phyloP scores from a whole-genome alignment of 495 filamentous ascomycete genomes.

The Tirmania nivea region DNA sequence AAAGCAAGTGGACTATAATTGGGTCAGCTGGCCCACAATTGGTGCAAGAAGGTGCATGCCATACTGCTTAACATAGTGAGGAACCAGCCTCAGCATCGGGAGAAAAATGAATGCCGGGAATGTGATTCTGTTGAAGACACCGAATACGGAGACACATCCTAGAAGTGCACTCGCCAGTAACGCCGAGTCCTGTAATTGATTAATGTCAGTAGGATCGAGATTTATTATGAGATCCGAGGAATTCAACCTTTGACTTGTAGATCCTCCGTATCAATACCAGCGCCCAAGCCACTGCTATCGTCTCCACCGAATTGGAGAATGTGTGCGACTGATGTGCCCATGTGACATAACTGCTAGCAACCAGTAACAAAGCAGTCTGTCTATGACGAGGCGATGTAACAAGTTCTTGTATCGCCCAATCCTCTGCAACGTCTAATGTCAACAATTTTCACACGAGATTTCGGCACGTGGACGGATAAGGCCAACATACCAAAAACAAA shows the following conservation, averaged over 20 bases:
- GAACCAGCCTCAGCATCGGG: slow-evolving; percentile 58
- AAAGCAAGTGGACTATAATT: slow-evolving; percentile 43
- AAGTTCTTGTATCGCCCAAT: slow-evolving; percentile 90
- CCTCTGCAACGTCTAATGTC: slow-evolving; percentile 30
- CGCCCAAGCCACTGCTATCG: slow-evolving; percentile 73
- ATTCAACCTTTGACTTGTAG: slow-evolving; percentile 45
- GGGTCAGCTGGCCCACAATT: not conserved
- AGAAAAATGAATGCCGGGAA: slow-evolving; percentile 80
- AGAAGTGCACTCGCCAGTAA: slow-evolving; percentile 53
- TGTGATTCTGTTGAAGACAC: slow-evolving; percentile 87
- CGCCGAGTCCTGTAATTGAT: slow-evolving; percentile 39
- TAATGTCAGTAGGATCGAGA: slow-evolving; percentile 7
- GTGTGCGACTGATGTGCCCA: slow-evolving; percentile 99
- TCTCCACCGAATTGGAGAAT: slow-evolving; percentile 94
- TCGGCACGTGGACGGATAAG: slow-evolving; percentile 2
- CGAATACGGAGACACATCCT: slow-evolving; percentile 59
- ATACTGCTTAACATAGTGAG: slow-evolving; percentile 65
- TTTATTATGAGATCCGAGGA: not conserved
- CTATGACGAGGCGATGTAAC: slow-evolving; percentile 52
- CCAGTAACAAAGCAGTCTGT: slow-evolving; percentile 47
- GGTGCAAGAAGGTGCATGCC: slow-evolving; percentile 12
- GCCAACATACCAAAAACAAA: slow-evolving; percentile 43
- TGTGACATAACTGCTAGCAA: slow-evolving; percentile 91
- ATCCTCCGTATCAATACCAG: slow-evolving; percentile 77
- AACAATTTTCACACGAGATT: no score